Evolutionary conservation across 164 flowering plant species (phyloP), one percentile per base, ranked within the genome.

Genomic region (Vitis vinifera): DNA sequence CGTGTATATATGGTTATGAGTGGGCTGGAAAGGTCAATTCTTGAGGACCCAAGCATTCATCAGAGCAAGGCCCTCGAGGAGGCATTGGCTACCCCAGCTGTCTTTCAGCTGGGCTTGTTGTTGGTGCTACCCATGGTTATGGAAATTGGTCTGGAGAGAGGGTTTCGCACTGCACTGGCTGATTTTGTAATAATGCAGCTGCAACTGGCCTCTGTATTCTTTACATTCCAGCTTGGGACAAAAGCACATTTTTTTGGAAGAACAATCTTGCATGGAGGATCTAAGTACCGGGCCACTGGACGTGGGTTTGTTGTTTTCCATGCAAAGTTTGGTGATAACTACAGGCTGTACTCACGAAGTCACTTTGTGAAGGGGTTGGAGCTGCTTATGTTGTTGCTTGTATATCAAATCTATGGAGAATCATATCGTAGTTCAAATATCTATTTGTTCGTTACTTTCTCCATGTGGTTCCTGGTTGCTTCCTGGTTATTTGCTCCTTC

Each of bases 401-500:
- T 91, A 15, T 95, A 95, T 73, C 75, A 83, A 79, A 88, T 87
- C 16, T 93, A 93, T 68, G 97, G 98, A 48, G 69, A 73, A 14
- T 82, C 99, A 5, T 93, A 90, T 55, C 87, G 95, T 11, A 86
- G 89, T 72, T 89, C 97, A 61, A 83, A 51, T 59, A 80, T 91
- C 12, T 93, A 89, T 76, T 78, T 85, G 56, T 93, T 91, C 74
- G 75, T 96, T 71, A 93, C 98, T 16, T 77, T 83, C 80, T 96
- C 99, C 63, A 90, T 96, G 91, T 96, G 99, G 99, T 93, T 95
- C 79, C 83, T 95, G 70, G 99, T 91, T 49, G 83, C 76, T 17
- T 95, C 99, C 13, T 95, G 99, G 99, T 80, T 95, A 68, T 95
- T 95, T 84, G 99, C 97, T 65, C 98, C 99, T 51, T 96, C 87